Evolutionary conservation across 257 asterid species (phyloP).

Genomic region (Forsythia suspensa): DNA sequence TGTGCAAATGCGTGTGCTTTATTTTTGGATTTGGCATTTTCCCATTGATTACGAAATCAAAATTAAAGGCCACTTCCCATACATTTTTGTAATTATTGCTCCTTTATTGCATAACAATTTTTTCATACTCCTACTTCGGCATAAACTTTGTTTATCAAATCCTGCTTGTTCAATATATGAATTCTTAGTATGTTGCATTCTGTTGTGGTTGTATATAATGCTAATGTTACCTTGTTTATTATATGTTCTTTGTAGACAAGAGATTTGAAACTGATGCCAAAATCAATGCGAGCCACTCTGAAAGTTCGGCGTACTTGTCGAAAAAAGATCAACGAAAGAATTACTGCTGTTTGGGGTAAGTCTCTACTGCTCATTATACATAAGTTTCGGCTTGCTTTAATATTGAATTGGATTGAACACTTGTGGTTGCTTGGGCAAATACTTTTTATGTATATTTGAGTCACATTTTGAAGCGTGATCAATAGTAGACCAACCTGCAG

Average conservation of each 20-base stretch:
- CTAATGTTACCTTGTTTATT: constrained; percentile 7
- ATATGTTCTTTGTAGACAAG: constrained; percentile 56
- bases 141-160: background rate
- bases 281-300: constrained; percentile 44
- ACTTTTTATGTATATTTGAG: background rate
- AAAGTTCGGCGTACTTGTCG: constrained; percentile 69
- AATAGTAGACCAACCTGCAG: background rate
- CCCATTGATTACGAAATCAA: background rate
- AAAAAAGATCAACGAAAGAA: constrained; percentile 85
- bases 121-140: background rate
- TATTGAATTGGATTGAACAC: background rate
- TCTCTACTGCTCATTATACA: constrained; percentile 3
- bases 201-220: background rate
- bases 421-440: background rate
- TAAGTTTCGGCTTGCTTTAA: background rate
- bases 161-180: background rate
- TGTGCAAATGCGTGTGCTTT: background rate
- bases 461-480: background rate
- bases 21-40: constrained; percentile 11
- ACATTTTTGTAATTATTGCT: background rate
- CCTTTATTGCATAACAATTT: background rate
- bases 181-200: constrained; percentile 1
- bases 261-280: constrained; percentile 75
- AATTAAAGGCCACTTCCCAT: background rate
- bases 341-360: constrained; percentile 66